Evolutionary conservation across 257 asterid species (phyloP).

Genomic region (Orobanche coerulescens): DNA sequence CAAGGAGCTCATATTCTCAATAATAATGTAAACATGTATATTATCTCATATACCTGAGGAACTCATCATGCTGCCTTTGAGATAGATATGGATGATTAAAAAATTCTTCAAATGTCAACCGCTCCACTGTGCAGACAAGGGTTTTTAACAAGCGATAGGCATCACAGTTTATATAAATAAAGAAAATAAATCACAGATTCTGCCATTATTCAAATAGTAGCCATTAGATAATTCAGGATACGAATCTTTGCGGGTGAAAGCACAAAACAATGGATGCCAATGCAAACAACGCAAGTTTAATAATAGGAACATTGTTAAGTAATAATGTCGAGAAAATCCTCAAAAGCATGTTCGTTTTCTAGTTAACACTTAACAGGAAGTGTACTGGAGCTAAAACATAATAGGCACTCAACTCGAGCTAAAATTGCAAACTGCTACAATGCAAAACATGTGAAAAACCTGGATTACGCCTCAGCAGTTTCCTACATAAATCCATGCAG

Average conservation of each 20-base stretch:
- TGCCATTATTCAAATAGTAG: conserved; percentile 8
- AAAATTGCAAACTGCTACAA: conserved; percentile 5
- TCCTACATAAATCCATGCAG: conserved; percentile 71
- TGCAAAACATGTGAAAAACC: conserved; percentile 33
- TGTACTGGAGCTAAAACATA: background rate
- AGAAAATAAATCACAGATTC: background rate
- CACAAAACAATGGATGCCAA: background rate
- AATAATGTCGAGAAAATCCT: background rate
- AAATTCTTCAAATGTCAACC: conserved; percentile 86
- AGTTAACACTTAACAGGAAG: background rate
- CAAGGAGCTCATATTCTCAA: conserved; percentile 9
- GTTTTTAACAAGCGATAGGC: conserved; percentile 10
- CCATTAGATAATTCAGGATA: conserved; percentile 4
- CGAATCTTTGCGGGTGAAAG: background rate
- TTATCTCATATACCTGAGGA: conserved; percentile 39
- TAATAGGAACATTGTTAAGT: background rate
- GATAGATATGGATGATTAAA: conserved; percentile 84
- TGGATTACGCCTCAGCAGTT: conserved; percentile 72
- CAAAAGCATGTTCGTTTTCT: background rate
- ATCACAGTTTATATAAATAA: background rate
- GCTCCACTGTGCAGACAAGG: conserved; percentile 48
- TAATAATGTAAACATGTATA: conserved; percentile 19
- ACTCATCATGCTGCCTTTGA: conserved; percentile 44
- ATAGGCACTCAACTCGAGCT: background rate
- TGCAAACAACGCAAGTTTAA: background rate